Evolutionary conservation across 2,329 filamentous ascomycete genomes (phyloP), one percentile per base, ranked within the genome.

Genomic region (Aspergillus novoparasiticus): DNA sequence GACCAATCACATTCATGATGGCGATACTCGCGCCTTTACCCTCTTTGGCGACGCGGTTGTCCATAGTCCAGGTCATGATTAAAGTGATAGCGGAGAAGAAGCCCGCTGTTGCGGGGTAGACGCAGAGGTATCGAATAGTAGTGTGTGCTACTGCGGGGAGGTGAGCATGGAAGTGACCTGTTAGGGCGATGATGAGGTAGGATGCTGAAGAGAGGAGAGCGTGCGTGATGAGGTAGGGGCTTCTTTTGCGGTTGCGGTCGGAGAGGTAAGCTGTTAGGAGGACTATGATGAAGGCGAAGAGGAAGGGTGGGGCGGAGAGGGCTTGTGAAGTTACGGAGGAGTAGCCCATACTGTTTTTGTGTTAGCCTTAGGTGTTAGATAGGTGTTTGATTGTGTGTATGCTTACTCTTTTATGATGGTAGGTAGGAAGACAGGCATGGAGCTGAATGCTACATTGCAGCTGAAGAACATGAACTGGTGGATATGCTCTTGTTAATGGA

Each of bases 1-100:
- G 51, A 16, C 51, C 51, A 34, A 55, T 55, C 32, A 39, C 36
- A 11, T 55, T 94, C 72, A 97, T 77, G 36, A 97, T 83, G 1
- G 90, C 92, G 71, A 96, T 91, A 1, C 90, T 92, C 1, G 87
- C 87, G 0, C 92, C 92, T 68, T 91, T 90, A 8, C 87, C 86
- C 58, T 86, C 86, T 65, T 89, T 87, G 14, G 83, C 87, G 59
- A 85, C 80, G 73, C 95, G 91, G 76, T 96, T 97, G 74, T 96
- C 96, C 72, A 97, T 86, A 41, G 87, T 92, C 93, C 93, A 97
- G 1, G 92, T 90, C 61, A 97, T 91, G 68, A 94, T 90, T 36
- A 96, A 84, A 0, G 92, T 93, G 62, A 96, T 90, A 23, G 92
- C 90, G 64, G 86, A 89, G 82, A 96, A 94, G 78, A 96, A 95